phyloP scores from a whole-genome alignment of 345 rosid genomes.

The Gynandropsis gynandra region DNA sequence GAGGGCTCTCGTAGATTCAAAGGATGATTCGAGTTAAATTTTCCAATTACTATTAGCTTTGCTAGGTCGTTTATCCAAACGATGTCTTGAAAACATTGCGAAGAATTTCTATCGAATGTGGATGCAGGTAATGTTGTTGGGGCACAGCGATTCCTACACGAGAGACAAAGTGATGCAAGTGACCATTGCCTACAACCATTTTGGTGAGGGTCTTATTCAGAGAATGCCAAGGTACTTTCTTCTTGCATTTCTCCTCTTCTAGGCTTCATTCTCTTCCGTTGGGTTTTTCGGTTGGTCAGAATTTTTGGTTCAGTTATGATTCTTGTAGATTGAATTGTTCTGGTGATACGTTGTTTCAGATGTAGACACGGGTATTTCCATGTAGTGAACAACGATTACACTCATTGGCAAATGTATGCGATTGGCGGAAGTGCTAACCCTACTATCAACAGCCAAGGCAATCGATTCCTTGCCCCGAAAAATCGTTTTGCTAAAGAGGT shows the following conservation, averaged over 20 bases:
- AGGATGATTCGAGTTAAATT: neutral
- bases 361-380: slow-evolving; percentile 96
- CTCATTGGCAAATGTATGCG: slow-evolving; percentile 97
- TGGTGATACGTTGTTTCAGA: slow-evolving; percentile 33
- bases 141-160: slow-evolving; percentile 84
- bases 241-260: neutral
- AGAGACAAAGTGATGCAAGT: slow-evolving; percentile 94
- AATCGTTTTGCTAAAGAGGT: slow-evolving; percentile 61
- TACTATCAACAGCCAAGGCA: slow-evolving; percentile 94
- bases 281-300: neutral
- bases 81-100: neutral
- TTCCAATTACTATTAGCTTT: too few species aligned
- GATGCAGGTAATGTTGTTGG: slow-evolving; percentile 75
- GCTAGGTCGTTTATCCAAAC: too few species aligned
- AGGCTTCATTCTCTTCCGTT: too few species aligned
- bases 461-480: slow-evolving; percentile 73
- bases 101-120: neutral
- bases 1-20: neutral
- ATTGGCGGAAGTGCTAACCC: slow-evolving; percentile 96
- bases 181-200: slow-evolving; percentile 90
- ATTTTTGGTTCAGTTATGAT: too few species aligned
- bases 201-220: slow-evolving; percentile 93
- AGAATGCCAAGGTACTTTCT: slow-evolving; percentile 86
- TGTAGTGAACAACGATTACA: slow-evolving; percentile 90
- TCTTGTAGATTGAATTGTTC: too few species aligned